These are phyloP conservation scores for Penicillium freii DNA, from an alignment of 2,329 filamentous ascomycete genomes.

Conservation along the genomic window DNA sequence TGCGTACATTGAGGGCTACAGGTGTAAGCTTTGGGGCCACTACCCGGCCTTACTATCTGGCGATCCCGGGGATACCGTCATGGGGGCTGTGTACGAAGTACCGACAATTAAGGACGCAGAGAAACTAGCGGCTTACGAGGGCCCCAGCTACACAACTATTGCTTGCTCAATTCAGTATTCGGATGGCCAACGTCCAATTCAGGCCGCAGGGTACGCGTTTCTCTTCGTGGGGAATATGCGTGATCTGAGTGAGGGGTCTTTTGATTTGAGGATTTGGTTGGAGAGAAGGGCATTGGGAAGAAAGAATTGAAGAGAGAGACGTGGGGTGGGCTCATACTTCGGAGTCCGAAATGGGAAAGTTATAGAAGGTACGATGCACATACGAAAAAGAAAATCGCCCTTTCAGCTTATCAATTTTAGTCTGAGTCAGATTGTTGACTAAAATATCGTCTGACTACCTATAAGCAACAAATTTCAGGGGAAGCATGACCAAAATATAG, in stretches of 20 bases:
- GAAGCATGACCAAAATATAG: background rate
- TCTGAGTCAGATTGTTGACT: slow-evolving; percentile 4
- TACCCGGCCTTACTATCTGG: slow-evolving; percentile 21
- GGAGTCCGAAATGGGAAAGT: background rate
- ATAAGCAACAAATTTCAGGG: background rate
- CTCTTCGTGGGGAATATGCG: slow-evolving; percentile 2
- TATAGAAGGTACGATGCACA: background rate
- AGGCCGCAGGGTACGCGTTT: slow-evolving; percentile 6
- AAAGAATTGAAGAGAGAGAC: background rate
- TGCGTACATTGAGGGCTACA: slow-evolving; percentile 20
- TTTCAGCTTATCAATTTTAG: background rate
- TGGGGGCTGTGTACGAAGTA: slow-evolving; percentile 21
- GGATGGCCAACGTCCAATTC: slow-evolving; percentile 1
- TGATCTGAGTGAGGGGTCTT: slow-evolving; percentile 4
- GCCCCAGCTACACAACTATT: slow-evolving; percentile 8
- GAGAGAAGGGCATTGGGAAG: background rate
- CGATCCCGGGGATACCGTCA: slow-evolving; percentile 3
- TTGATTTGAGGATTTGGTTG: slow-evolving; percentile 1
- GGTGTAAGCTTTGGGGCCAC: slow-evolving; percentile 21
- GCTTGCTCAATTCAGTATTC: slow-evolving; percentile 12
- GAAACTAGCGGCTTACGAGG: slow-evolving; percentile 18
- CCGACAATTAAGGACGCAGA: slow-evolving; percentile 7
- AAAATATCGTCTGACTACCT: background rate
- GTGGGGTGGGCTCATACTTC: background rate
- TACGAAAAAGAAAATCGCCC: too few species aligned